Conservation (phyloP, 1,139 yeast genomes). For the Saccharomycopsis phalli region DNA sequence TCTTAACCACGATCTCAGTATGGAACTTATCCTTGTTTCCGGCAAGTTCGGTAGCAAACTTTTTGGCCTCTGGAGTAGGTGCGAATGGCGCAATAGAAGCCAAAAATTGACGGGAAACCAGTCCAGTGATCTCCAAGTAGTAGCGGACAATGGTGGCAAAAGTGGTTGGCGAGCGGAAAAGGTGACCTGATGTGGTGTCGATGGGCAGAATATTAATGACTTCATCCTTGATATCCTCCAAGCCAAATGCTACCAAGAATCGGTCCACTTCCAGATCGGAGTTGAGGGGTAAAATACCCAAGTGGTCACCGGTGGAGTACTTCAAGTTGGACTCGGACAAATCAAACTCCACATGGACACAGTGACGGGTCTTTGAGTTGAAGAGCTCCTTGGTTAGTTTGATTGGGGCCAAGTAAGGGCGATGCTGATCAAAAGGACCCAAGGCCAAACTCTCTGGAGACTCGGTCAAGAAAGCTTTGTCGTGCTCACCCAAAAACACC, state of each 20-base stretch:
- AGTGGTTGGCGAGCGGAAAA: slow-evolving; percentile 89
- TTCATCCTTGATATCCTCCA: slow-evolving; percentile 41
- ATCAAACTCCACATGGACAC: slow-evolving; percentile 89
- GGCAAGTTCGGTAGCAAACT: slow-evolving; percentile 45
- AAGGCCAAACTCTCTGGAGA: slow-evolving; percentile 33
- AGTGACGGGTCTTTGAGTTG: slow-evolving; percentile 34
- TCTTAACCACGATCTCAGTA: slow-evolving; percentile 47
- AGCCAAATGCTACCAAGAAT: slow-evolving; percentile 56
- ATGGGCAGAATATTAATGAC: slow-evolving; percentile 61
- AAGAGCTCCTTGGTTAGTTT: slow-evolving; percentile 60
- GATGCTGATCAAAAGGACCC: slow-evolving; percentile 78
- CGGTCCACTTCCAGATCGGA: slow-evolving; percentile 61
- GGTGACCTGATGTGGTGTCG: slow-evolving; percentile 56
- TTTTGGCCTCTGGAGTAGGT: slow-evolving; percentile 55
- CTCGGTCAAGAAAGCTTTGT: slow-evolving; percentile 44
- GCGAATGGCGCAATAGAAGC: slow-evolving; percentile 77
- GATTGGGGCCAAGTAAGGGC: slow-evolving; percentile 78
- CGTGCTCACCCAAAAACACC: slow-evolving; percentile 84
- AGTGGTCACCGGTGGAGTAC: slow-evolving; percentile 92
- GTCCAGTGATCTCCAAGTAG: slow-evolving; percentile 86
- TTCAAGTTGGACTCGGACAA: slow-evolving; percentile 64
- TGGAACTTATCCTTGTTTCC: slow-evolving; percentile 65
- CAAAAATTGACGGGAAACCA: slow-evolving; percentile 84
- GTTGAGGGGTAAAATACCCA: slow-evolving; percentile 93
- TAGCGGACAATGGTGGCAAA: slow-evolving; percentile 80